Base-by-base conservation (phyloP, 2,329 filamentous ascomycete genomes). In the Chrysoporthe deuterocubensis region DNA sequence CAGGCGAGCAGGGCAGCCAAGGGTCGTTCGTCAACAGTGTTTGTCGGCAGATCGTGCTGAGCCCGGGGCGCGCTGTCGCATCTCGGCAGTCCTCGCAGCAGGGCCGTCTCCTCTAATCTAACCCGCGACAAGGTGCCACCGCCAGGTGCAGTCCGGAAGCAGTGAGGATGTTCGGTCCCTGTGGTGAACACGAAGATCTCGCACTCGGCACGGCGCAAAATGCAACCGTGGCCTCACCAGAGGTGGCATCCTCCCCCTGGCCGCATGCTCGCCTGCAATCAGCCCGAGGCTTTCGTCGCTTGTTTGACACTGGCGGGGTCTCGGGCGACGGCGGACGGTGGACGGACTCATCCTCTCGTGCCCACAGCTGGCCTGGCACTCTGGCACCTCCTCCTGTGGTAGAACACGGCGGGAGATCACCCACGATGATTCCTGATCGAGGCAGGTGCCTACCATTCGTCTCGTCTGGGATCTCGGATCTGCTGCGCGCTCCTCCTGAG, bases 261-360 rank as follows among this genome's bases (percentile, higher is more conserved):
- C 65, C 58, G 58, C 58, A 57, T 13, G 58, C 59, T 46, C 43
- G 34, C 65, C 65, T 67, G 59, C 65, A 66, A 67, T 67, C 60
- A 62, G 42, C 56, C 50, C 59, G 60, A 59, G 26, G 65, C 46
- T 43, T 43, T 54, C 52, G 26, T 46, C 43, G 26, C 42, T n/a
- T 58, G 65, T 67, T 58, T 67, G 60, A 63, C 50, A 54, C 21
- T 57, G 59, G 65, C 46, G 42, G 59, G 52, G 46, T 43, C 21
- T 60, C 40, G 43, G 43, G 58, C 16, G n/a, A 16, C 34, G 2
- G 18, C n/a, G 18, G 18, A n/a, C 32, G 54, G 32, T 13, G 52
- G 52, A 16, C 14, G 32, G 54, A 6, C 50, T 26, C 21, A 16
- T 46, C 44, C 44, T 46, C 26, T 46, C 44, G 44, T 16, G 18